Conservation (phyloP, 2,329 filamentous ascomycete genomes). For the Penicillium corylophilum region DNA sequence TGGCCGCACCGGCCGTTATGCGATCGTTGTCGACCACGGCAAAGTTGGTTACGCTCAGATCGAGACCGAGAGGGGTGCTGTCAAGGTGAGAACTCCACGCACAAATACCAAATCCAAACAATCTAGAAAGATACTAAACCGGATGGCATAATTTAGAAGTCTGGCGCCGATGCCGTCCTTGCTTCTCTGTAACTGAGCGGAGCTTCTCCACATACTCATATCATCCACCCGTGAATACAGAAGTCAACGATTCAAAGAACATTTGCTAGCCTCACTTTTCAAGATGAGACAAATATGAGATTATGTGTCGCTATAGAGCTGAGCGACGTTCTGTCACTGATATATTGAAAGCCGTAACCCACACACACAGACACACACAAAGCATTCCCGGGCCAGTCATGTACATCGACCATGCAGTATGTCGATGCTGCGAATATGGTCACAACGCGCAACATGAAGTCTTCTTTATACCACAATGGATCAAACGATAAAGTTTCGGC, state of each 20-base stretch:
- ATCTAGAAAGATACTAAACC: neutral
- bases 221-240: neutral
- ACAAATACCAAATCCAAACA: neutral
- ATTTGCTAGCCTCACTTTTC: neutral
- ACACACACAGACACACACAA: neutral
- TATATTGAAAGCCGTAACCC: neutral
- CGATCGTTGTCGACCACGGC: conserved; percentile 76
- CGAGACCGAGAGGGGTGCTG: conserved; percentile 52
- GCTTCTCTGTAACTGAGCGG: conserved; percentile 27
- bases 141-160: conserved; percentile 21
- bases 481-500: neutral
- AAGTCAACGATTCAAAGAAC: neutral
- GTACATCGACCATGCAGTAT: neutral
- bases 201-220: neutral
- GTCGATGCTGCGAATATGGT: neutral
- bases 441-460: neutral
- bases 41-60: conserved; percentile 76
- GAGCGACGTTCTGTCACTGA: neutral
- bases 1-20: conserved; percentile 73
- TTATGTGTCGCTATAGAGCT: neutral
- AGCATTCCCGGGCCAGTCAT: neutral
- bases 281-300: neutral
- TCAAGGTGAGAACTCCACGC: conserved; percentile 28
- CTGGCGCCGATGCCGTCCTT: conserved; percentile 34
- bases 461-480: neutral